These are phyloP conservation scores for Triticum aestivum DNA, from an alignment of 176 grass and related monocot genomes.

Conservation along the genomic window IWGSC_CS_RefSeq_v2.1 NC_057799.1:13401060-13401559, in stretches of 20 bases:
- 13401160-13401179: slow-evolving; percentile 84
- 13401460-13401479: too few species aligned
- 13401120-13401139: slow-evolving; percentile 71
- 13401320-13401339: neutral
- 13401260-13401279: neutral
- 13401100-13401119: slow-evolving; percentile 63
- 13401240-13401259: neutral
- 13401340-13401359: too few species aligned
- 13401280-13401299: neutral
- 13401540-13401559: too few species aligned
- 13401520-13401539: too few species aligned
- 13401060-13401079: neutral
- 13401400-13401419: neutral
- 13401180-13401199: slow-evolving; percentile 73
- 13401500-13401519: too few species aligned
- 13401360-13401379: too few species aligned
- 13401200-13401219: neutral
- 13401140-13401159: slow-evolving; percentile 82
- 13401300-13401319: neutral
- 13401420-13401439: too few species aligned
- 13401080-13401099: neutral
- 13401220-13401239: neutral
- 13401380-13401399: too few species aligned
- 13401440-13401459: too few species aligned
- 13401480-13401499: too few species aligned